Conservation (phyloP, 441 rosid genomes). For the Pelargonium fulgidum region DNA sequence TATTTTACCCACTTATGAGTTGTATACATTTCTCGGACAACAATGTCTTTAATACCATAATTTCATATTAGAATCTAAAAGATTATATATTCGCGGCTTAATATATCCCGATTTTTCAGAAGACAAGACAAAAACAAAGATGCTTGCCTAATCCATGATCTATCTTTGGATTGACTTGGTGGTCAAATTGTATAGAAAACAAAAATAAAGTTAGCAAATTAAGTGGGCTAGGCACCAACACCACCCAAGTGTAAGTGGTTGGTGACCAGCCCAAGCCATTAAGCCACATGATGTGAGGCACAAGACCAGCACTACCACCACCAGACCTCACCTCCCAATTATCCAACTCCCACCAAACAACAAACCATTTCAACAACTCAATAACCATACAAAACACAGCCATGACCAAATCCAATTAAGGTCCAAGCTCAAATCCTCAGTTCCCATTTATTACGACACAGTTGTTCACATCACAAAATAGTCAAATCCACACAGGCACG, state of each 20-base stretch:
- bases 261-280: slow-evolving; percentile 2
- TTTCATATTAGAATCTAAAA: too few relatives aligned
- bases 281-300: not conserved
- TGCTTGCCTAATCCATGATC: not conserved
- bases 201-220: not conserved
- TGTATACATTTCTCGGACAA: too few relatives aligned
- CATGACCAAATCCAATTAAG: not conserved
- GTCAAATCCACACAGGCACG: not conserved
- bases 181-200: not conserved
- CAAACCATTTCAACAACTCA: not conserved
- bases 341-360: slow-evolving; percentile 6
- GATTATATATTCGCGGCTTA: too few relatives aligned
- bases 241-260: not conserved
- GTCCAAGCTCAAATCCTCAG: not conserved
- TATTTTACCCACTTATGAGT: too few relatives aligned
- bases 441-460: not conserved
- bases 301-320: not conserved
- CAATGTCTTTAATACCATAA: too few relatives aligned
- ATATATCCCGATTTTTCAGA: too few relatives aligned
- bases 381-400: not conserved
- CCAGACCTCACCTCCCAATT: not conserved
- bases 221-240: not conserved
- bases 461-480: not conserved
- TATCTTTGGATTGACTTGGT: not conserved
- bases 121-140: too few relatives aligned